Evolutionary conservation across 768 basidiomycete species (phyloP).

Genomic region (Artomyces pyxidatus): DNA sequence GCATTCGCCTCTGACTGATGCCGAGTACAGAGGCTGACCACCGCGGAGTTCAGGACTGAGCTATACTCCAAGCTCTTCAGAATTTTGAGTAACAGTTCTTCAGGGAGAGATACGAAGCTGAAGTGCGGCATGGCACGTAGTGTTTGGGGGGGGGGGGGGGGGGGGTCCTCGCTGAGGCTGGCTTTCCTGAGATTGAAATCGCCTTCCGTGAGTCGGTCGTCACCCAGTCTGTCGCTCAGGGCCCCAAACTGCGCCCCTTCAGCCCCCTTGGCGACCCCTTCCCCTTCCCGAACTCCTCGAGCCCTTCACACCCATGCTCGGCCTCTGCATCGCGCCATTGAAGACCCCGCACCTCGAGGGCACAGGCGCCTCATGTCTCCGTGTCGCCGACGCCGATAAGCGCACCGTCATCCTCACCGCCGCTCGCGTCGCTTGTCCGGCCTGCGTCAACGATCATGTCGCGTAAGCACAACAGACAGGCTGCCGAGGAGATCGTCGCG

Average conservation of each 20-base stretch:
- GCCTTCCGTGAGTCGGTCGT: conserved; percentile 21
- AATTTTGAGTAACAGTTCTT: no score
- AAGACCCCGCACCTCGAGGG: conserved; percentile 29
- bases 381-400: conserved; percentile 17
- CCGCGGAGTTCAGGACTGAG: no score
- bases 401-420: conserved; percentile 25
- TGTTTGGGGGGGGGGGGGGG: no score
- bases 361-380: conserved; percentile 29
- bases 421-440: conserved; percentile 31
- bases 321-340: conserved; percentile 28
- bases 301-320: conserved; percentile 30
- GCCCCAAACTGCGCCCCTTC: conserved; percentile 26
- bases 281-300: conserved; percentile 23
- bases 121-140: no score
- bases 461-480: no score
- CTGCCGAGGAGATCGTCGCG: conserved; percentile 6
- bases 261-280: conserved; percentile 21
- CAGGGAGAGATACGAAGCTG: no score
- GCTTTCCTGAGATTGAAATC: conserved; percentile 20
- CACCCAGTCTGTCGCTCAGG: conserved; percentile 22
- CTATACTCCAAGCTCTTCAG: no score
- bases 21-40: no score
- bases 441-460: conserved; percentile 18
- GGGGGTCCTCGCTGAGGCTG: conserved; percentile 12
- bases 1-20: no score